Evolutionary conservation across 805 yeast species (phyloP), one percentile per base, ranked within the genome.

Genomic region (Candida wancherniae): DNA sequence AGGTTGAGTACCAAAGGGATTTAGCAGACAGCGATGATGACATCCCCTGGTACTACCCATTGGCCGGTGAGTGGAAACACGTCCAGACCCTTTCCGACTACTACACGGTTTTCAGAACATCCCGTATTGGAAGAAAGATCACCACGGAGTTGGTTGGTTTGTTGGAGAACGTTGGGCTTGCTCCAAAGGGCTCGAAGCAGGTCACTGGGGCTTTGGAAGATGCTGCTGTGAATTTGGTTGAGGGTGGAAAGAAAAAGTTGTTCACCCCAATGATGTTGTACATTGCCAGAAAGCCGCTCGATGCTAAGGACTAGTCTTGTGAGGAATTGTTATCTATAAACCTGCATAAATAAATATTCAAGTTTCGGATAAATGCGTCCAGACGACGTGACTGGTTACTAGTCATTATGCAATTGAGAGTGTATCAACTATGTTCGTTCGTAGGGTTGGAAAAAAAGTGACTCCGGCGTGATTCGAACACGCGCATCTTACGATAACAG

Each of bases 211-310:
- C 97, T 18, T 74, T 92, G 46, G 98, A 92, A 68, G 92, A 88
- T 57, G 98, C 98, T 40, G 97, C 97, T 34, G 80, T 90, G 39
- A 88, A 87, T 60, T 75, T 92, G 53, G 96, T 88, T 36, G 84
- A 78, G 35, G 98, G 98, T 62, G 98, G 96, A 58, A 73, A 72
- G 62, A 72, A 81, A 60, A 80, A 83, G 51, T 71, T 92, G 45
- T 92, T 92, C 69, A 90, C 97, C 23, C 98, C 98, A 52, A 92
- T 92, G 98, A 84, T 86, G 92, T 72, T 92, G 57, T 90, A 79
- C 57, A 76, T 92, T 45, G 87, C 75, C 48, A 81, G 75, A 67
- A 90, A 90, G 68, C 97, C 97, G 44, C 41, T 44, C 37, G 44
- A 49, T 19, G 39, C 41, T 11, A 34, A 43, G 26, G 30, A 39